Conservation (phyloP, 495 filamentous ascomycete species). For the Poronia punctata region DNA sequence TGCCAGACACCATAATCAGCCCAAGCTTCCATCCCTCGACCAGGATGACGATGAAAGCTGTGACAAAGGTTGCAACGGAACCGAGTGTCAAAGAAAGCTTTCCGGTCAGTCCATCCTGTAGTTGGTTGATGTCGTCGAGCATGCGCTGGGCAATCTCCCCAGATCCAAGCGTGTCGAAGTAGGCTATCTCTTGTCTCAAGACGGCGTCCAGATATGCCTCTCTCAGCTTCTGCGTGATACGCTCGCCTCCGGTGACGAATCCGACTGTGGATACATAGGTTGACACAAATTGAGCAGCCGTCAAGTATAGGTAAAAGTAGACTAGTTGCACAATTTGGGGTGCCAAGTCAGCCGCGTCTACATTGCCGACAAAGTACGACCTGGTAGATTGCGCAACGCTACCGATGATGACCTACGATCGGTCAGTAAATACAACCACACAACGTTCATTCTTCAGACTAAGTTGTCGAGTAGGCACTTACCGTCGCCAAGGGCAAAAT, state of each 20-base stretch:
- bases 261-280: constrained; percentile 26
- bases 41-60: constrained; percentile 68
- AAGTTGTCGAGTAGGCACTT: too few species aligned
- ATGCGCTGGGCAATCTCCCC: constrained; percentile 34
- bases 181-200: constrained; percentile 33
- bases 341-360: too few species aligned
- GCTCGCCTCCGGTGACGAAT: constrained; percentile 24
- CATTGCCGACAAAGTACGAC: too few species aligned
- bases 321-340: not conserved
- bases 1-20: constrained; percentile 59
- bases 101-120: constrained; percentile 71
- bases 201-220: constrained; percentile 30
- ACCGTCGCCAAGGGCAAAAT: too few species aligned
- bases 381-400: too few species aligned
- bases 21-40: constrained; percentile 65
- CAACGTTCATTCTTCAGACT: too few species aligned
- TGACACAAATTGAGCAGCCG: constrained; percentile 35
- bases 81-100: constrained; percentile 63
- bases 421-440: too few species aligned
- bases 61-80: constrained; percentile 61
- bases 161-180: constrained; percentile 33
- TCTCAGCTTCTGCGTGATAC: constrained; percentile 28
- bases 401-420: too few species aligned
- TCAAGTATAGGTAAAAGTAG: constrained; percentile 37
- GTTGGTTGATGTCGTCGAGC: constrained; percentile 37